Percentiles rank a stretch among this genome's conserved stretches.
phyloP scores from a whole-genome alignment of 148 eudicot genomes.

The Camellia sinensis region DNA sequence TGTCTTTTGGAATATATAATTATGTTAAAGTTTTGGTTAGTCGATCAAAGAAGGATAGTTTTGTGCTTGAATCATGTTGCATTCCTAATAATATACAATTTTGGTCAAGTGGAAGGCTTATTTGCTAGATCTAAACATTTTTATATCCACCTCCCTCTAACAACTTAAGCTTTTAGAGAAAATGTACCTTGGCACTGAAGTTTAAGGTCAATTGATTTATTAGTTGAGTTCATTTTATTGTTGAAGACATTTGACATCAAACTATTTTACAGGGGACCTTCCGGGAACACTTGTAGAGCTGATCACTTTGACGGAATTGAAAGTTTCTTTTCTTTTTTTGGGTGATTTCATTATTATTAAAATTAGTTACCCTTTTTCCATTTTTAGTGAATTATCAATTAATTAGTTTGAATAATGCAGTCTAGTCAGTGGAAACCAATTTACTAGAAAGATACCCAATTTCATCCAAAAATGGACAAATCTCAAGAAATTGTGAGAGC shows the following conservation, averaged over 20 bases:
- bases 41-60: neutral
- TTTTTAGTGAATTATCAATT: neutral
- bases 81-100: too few species aligned
- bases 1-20: neutral
- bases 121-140: neutral
- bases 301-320: conserved; percentile 36
- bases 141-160: neutral
- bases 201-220: neutral
- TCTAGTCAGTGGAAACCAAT: conserved; percentile 38
- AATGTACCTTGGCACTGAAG: neutral
- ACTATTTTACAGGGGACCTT: conserved; percentile 40
- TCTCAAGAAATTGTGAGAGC: conserved; percentile 31
- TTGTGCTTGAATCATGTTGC: neutral
- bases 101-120: neutral
- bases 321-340: conserved; percentile 18
- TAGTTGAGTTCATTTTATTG: neutral
- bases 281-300: conserved; percentile 30
- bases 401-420: conserved; percentile 15
- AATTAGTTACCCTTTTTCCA: neutral
- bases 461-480: conserved; percentile 37
- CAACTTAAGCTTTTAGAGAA: neutral
- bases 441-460: conserved; percentile 38
- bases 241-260: conserved; percentile 33
- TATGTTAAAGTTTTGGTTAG: neutral
- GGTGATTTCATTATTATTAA: neutral